Percentiles rank a stretch among this genome's conserved stretches.
phyloP scores from a whole-genome alignment of 768 basidiomycete species.

The Boletus reticuloceps region DNA sequence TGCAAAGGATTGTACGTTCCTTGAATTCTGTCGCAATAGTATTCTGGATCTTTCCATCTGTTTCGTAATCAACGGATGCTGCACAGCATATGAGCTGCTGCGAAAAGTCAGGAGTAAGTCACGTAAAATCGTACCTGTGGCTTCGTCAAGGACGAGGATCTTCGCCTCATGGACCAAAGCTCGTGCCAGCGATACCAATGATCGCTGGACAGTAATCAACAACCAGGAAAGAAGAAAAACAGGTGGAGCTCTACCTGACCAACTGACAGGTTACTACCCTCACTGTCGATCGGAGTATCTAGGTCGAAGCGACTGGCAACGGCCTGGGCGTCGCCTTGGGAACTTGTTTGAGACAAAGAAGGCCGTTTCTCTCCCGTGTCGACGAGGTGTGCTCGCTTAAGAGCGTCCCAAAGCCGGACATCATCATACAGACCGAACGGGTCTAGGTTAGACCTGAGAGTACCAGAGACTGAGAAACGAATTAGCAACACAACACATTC shows the following conservation, averaged over 20 bases:
- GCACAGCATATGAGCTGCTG: not conserved
- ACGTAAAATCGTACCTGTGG: constrained; percentile 51
- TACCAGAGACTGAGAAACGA: constrained; percentile 59
- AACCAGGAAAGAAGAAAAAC: not conserved
- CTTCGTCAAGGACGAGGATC: constrained; percentile 88
- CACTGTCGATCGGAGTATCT: constrained; percentile 82
- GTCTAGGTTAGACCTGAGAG: constrained; percentile 83
- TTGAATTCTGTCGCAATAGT: constrained; percentile 84
- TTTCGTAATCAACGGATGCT: constrained; percentile 89
- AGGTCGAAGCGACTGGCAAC: constrained; percentile 64
- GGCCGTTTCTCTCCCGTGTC: constrained; percentile 39
- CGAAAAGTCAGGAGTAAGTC: not conserved
- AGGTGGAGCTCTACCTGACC: constrained; percentile 37
- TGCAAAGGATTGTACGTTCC: constrained; percentile 83
- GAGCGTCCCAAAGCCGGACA: constrained; percentile 80
- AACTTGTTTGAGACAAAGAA: constrained; percentile 30
- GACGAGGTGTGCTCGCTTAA: constrained; percentile 81
- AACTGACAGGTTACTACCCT: constrained; percentile 81
- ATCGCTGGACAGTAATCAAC: constrained; percentile 55
- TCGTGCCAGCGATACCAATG: constrained; percentile 82
- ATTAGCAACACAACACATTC: constrained; percentile 11
- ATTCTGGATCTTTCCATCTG: constrained; percentile 87
- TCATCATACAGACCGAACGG: constrained; percentile 84
- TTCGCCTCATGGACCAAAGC: constrained; percentile 85
- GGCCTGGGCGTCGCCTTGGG: constrained; percentile 39